A percentile compares a stretch with the other conserved stretches of the same genome.
Evolutionary conservation across 2,329 filamentous ascomycete genomes (phyloP).

Genomic region (Cladobotryum protrusum): DNA sequence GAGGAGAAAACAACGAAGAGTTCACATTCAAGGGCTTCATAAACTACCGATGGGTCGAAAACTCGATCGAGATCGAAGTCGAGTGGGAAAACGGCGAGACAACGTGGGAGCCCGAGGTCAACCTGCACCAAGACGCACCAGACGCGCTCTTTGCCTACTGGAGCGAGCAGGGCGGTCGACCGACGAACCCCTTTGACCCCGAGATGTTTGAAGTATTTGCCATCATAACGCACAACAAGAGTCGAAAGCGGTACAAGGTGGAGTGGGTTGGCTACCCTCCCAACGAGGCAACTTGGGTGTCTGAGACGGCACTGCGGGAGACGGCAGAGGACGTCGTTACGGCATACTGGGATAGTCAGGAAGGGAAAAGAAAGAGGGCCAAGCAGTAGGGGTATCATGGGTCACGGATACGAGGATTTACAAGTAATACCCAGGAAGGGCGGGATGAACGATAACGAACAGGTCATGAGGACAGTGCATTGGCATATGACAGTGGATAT

Average conservation of each 20-base stretch:
- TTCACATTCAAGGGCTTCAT: slow-evolving; percentile 19
- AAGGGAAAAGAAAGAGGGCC: background rate
- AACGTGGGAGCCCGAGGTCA: slow-evolving; percentile 30
- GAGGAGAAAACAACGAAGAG: slow-evolving; percentile 5
- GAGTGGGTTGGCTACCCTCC: slow-evolving; percentile 31
- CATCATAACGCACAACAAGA: slow-evolving; percentile 25
- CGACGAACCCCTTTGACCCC: slow-evolving; percentile 24
- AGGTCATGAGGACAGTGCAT: background rate
- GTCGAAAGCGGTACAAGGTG: slow-evolving; percentile 24
- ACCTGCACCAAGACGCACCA: slow-evolving; percentile 28
- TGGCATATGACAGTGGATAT: too few species aligned
- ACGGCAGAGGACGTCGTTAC: slow-evolving; percentile 22
- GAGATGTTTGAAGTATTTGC: slow-evolving; percentile 28
- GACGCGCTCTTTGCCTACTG: slow-evolving; percentile 28
- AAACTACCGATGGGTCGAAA: slow-evolving; percentile 24
- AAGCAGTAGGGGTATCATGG: too few species aligned
- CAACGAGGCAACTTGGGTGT: slow-evolving; percentile 26
- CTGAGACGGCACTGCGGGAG: slow-evolving; percentile 18
- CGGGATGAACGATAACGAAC: background rate
- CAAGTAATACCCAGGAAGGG: background rate
- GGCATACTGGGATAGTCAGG: slow-evolving; percentile 20
- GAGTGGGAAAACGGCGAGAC: slow-evolving; percentile 24
- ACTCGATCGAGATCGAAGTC: slow-evolving; percentile 25
- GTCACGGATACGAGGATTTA: too few species aligned
- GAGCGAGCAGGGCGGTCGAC: slow-evolving; percentile 24